These are phyloP conservation scores for Saccharomycopsis phalli DNA, from an alignment of 1,139 yeast genomes.

Conservation along the genomic window DNA sequence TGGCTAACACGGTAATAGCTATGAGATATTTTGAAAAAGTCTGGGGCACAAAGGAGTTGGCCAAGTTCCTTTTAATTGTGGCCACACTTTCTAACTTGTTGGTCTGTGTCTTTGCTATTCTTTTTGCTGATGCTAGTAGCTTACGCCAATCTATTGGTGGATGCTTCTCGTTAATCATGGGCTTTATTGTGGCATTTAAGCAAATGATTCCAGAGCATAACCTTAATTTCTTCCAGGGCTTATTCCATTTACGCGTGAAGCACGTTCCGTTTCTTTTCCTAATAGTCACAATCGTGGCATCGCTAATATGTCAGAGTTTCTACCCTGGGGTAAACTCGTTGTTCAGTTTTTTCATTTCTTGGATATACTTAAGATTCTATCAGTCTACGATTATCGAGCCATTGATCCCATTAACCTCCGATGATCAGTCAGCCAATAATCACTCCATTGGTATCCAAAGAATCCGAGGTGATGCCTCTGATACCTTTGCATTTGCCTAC, in stretches of 20 bases:
- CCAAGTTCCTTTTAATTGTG: conserved; percentile 48
- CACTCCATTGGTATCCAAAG: conserved; percentile 29
- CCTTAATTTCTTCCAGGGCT: conserved; percentile 54
- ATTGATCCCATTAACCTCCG: conserved; percentile 12
- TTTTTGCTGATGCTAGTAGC: not conserved
- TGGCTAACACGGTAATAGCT: conserved; percentile 44
- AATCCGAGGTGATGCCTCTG: conserved; percentile 78
- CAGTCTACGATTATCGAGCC: conserved; percentile 34
- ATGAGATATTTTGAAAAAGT: conserved; percentile 42
- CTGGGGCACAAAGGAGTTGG: conserved; percentile 53
- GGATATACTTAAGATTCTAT: conserved; percentile 69
- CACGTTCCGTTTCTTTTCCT: conserved; percentile 62
- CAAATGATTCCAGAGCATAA: conserved; percentile 88
- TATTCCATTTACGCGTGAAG: conserved; percentile 59
- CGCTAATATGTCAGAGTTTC: conserved; percentile 33
- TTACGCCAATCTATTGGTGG: conserved; percentile 49
- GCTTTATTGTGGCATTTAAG: conserved; percentile 76
- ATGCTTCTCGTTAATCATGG: conserved; percentile 60
- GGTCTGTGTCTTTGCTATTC: conserved; percentile 29
- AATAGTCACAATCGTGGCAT: conserved; percentile 36
- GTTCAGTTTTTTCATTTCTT: conserved; percentile 60
- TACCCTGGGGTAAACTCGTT: conserved; percentile 60
- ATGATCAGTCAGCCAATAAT: conserved; percentile 30
- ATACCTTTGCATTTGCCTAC: conserved; percentile 73
- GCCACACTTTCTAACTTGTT: conserved; percentile 53